Conservation (phyloP, 176 grass and related monocot species). For the Triticum aestivum region IWGSC_CS_RefSeq_v2.1 NC_057795.1:215529405-215529904, state of each 20-base stretch:
- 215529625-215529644: not conserved
- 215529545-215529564: not conserved
- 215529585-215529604: not conserved
- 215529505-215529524: not conserved
- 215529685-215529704: conserved; percentile 1
- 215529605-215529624: not conserved
- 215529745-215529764: conserved; percentile 52
- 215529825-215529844: conserved; percentile 52
- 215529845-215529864: not conserved
- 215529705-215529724: not conserved
- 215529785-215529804: conserved; percentile 81
- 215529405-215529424: conserved; percentile 79
- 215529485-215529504: not conserved
- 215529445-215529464: conserved; percentile 81
- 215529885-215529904: not conserved
- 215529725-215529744: conserved; percentile 1
- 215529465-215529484: conserved; percentile 48
- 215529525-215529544: not conserved
- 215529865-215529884: not conserved
- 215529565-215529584: not conserved
- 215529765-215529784: conserved; percentile 77
- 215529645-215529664: not conserved
- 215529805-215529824: conserved; percentile 83
- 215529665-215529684: not conserved
- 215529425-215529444: conserved; percentile 64